Conservation (phyloP, 78 protist genomes). For the Andalucia godoyi region DNA sequence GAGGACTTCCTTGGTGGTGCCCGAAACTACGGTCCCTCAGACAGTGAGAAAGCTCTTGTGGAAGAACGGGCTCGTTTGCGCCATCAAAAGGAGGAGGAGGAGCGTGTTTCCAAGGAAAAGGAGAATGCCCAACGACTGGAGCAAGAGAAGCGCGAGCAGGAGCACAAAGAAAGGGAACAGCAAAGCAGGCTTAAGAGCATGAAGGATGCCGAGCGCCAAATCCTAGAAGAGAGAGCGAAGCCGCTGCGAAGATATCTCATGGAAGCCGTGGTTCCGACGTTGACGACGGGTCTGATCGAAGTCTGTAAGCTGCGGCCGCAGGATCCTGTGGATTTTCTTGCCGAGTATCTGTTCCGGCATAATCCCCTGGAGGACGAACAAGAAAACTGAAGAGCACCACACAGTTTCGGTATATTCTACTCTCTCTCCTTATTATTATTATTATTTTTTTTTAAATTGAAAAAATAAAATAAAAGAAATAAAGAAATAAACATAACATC, state of each 20-base stretch:
- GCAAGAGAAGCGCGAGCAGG: neutral
- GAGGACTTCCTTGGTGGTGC: neutral
- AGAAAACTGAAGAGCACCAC: too few species aligned
- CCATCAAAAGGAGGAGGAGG: neutral
- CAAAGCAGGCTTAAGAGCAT: neutral
- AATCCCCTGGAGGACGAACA: too few species aligned
- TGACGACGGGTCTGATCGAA: slow-evolving; percentile 44
- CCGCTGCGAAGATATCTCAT: slow-evolving; percentile 38
- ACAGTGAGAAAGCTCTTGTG: neutral
- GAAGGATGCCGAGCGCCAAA: slow-evolving; percentile 10
- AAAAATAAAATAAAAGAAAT: too few species aligned
- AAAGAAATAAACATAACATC: too few species aligned
- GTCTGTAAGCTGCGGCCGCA: slow-evolving; percentile 48
- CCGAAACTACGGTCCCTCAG: slow-evolving; percentile 1
- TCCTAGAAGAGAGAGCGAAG: slow-evolving; percentile 17
- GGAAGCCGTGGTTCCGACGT: slow-evolving; percentile 48
- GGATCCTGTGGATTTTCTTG: slow-evolving; percentile 65
- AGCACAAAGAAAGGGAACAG: neutral
- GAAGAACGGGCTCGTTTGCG: neutral
- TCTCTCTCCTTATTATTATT: too few species aligned
- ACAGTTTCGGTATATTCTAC: too few species aligned
- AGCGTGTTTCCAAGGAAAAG: neutral
- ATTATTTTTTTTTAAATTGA: too few species aligned
- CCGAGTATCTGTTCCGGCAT: slow-evolving; percentile 42
- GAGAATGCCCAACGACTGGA: neutral